Conservation (phyloP, 305 asterid species). For the Euphrasia arctica region DNA sequence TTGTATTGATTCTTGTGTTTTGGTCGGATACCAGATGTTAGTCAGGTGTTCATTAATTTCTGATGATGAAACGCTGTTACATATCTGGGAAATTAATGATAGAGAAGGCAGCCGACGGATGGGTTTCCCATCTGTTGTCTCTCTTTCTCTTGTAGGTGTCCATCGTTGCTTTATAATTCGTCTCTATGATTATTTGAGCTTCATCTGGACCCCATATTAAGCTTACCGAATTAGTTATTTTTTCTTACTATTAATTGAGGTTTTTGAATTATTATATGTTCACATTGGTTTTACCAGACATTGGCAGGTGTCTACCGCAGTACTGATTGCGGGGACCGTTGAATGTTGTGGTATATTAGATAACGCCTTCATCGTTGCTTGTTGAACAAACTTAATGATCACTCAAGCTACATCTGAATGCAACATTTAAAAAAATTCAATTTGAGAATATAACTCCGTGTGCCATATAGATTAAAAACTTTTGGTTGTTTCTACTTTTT, state of each 20-base stretch:
- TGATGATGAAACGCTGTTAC: not conserved
- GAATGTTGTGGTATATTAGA: conserved; percentile 31
- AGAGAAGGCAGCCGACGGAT: not conserved
- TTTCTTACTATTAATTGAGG: not conserved
- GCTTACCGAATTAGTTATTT: too few species aligned
- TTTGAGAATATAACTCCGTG: too few species aligned
- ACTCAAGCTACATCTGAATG: conserved; percentile 30
- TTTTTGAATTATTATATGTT: not conserved
- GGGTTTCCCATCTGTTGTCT: not conserved
- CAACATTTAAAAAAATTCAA: conserved; percentile 10
- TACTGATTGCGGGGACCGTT: conserved; percentile 40
- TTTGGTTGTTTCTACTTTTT: not conserved
- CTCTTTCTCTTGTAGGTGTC: not conserved
- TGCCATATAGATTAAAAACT: too few species aligned
- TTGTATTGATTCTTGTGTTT: not conserved
- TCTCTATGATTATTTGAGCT: not conserved
- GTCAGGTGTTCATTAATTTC: not conserved
- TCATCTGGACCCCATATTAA: not conserved
- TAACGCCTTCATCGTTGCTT: conserved; percentile 28
- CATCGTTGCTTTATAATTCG: not conserved
- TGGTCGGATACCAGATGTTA: not conserved
- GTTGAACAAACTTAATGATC: conserved; percentile 20
- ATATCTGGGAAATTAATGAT: not conserved
- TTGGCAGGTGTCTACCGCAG: conserved; percentile 9
- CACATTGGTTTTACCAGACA: not conserved